Evolutionary conservation across 306 rosid species (phyloP).

Genomic region (Fragaria ananassa): DNA sequence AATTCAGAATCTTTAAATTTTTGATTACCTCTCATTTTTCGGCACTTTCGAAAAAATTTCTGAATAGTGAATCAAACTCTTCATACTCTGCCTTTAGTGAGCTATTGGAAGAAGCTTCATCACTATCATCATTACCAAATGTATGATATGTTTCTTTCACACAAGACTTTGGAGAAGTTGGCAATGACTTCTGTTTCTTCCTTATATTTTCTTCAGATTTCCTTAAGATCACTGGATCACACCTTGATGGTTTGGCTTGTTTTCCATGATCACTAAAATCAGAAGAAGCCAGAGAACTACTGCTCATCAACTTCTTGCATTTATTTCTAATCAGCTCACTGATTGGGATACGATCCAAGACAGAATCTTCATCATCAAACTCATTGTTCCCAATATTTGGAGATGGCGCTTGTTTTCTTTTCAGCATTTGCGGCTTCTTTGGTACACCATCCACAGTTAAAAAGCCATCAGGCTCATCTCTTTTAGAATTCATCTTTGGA

Average conservation of each 20-base stretch:
- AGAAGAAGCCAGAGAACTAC: background rate
- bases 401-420: constrained; percentile 22
- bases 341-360: background rate
- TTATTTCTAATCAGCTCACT: background rate
- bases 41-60: background rate
- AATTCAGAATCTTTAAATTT: background rate
- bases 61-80: too few relatives aligned
- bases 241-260: background rate
- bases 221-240: background rate
- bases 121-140: background rate
- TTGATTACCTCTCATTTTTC: background rate
- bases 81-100: background rate
- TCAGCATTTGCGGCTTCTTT: constrained; percentile 1
- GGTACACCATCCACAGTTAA: background rate
- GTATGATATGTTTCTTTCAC: background rate
- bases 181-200: background rate
- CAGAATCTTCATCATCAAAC: constrained; percentile 1
- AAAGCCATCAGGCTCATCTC: background rate
- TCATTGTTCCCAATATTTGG: background rate
- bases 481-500: background rate
- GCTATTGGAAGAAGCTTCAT: constrained; percentile 13
- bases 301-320: background rate
- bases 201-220: constrained; percentile 1
- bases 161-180: background rate
- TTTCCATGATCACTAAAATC: background rate